phyloP scores from a whole-genome alignment of 345 rosid species.

The Chamaenerion angustifolium region DNA sequence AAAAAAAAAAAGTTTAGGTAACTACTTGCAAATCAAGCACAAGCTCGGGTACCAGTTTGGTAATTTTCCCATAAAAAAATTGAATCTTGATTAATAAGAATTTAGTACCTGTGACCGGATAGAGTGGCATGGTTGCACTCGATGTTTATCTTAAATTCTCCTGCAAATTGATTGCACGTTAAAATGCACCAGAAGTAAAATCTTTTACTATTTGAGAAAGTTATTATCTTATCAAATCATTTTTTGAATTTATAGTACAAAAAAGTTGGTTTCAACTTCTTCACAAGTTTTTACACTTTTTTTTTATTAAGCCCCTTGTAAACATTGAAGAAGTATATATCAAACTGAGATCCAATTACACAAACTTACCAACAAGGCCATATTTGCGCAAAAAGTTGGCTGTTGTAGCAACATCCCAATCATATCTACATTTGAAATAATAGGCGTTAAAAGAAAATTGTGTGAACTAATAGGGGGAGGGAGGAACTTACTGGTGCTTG shows the following conservation, averaged over 20 bases:
- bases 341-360: background rate
- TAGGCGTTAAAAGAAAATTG: conserved; percentile 2
- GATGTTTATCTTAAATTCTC: conserved; percentile 72
- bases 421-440: conserved; percentile 30
- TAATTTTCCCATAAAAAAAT: too few species aligned
- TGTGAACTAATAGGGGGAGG: background rate
- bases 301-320: too few species aligned
- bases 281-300: too few species aligned
- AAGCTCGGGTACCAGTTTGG: too few species aligned
- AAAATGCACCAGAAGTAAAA: background rate
- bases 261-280: too few species aligned
- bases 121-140: conserved; percentile 98
- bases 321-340: too few species aligned
- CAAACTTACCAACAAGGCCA: conserved; percentile 45
- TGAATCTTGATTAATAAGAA: too few species aligned
- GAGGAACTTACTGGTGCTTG: conserved; percentile 53
- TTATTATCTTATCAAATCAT: too few species aligned
- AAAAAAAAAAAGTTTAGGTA: too few species aligned
- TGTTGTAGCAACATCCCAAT: conserved; percentile 98
- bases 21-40: too few species aligned
- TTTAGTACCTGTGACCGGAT: conserved; percentile 63
- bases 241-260: too few species aligned
- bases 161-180: conserved; percentile 13
- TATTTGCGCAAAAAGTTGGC: conserved; percentile 76
- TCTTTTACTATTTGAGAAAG: too few species aligned